Conservation (phyloP, 2,329 filamentous ascomycete species). For the Stemphylium lycopersici region DNA sequence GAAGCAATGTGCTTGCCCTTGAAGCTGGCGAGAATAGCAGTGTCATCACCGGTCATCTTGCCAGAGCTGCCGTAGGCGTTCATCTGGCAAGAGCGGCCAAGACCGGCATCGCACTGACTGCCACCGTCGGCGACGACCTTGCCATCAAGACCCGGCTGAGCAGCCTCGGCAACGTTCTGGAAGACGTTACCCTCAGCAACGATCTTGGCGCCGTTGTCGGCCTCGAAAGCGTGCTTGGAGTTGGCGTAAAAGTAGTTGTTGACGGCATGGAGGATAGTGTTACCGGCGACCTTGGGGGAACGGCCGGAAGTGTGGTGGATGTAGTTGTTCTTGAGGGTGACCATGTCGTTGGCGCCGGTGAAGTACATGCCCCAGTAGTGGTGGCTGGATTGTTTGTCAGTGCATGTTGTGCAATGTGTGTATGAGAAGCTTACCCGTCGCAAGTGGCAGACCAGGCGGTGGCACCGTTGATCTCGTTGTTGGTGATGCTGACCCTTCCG, state of each 20-base stretch:
- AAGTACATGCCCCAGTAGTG: slow-evolving; percentile 67
- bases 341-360: slow-evolving; percentile 60
- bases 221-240: slow-evolving; percentile 64
- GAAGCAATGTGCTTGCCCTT: slow-evolving; percentile 60
- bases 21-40: slow-evolving; percentile 59
- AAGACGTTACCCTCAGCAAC: slow-evolving; percentile 65
- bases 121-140: slow-evolving; percentile 48
- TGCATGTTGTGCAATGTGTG: slow-evolving; percentile 60
- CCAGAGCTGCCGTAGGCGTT: slow-evolving; percentile 51
- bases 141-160: slow-evolving; percentile 51
- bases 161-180: slow-evolving; percentile 56
- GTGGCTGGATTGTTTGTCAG: slow-evolving; percentile 57
- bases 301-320: slow-evolving; percentile 65
- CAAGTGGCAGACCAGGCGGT: slow-evolving; percentile 63
- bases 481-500: slow-evolving; percentile 65
- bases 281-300: slow-evolving; percentile 61
- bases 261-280: slow-evolving; percentile 65
- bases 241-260: slow-evolving; percentile 68
- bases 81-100: slow-evolving; percentile 59
- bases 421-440: slow-evolving; percentile 58
- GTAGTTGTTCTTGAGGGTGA: slow-evolving; percentile 67
- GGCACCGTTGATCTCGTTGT: slow-evolving; percentile 64
- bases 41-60: slow-evolving; percentile 46
- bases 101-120: slow-evolving; percentile 51
- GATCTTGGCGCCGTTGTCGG: slow-evolving; percentile 48